These are phyloP conservation scores for Sporothrix curviconia DNA, from an alignment of 2,329 filamentous ascomycete genomes.

Conservation along the genomic window DNA sequence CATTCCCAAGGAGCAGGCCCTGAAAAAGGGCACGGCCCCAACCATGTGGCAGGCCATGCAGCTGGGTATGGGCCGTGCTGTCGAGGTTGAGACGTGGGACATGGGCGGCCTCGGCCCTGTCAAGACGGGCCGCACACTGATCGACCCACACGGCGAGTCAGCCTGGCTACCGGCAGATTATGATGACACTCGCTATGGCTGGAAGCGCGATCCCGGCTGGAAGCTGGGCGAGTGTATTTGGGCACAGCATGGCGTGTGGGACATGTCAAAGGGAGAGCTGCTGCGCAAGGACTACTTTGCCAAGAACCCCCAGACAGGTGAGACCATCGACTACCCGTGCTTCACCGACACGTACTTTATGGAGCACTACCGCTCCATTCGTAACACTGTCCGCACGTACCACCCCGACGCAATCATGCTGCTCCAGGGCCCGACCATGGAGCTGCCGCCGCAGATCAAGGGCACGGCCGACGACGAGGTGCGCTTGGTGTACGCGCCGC, in stretches of 20 bases:
- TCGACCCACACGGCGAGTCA: conserved; percentile 79
- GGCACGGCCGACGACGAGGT: conserved; percentile 83
- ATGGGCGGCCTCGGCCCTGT: conserved; percentile 91
- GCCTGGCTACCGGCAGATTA: conserved; percentile 81
- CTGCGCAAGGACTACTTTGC: conserved; percentile 83
- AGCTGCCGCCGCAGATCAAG: conserved; percentile 83
- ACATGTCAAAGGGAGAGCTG: conserved; percentile 68
- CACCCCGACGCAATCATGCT: conserved; percentile 82
- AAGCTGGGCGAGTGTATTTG: conserved; percentile 90
- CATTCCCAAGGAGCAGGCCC: conserved; percentile 78
- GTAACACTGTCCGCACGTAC: conserved; percentile 63
- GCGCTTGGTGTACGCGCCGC: conserved; percentile 84
- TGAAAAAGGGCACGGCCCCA: conserved; percentile 88
- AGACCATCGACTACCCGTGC: conserved; percentile 68
- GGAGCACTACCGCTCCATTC: conserved; percentile 72
- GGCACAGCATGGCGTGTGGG: conserved; percentile 97
- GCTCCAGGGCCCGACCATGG: conserved; percentile 84
- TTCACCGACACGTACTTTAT: conserved; percentile 93
- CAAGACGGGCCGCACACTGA: conserved; percentile 72
- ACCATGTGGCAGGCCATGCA: conserved; percentile 92
- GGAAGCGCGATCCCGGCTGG: conserved; percentile 82
- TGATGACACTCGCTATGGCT: conserved; percentile 83
- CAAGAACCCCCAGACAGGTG: conserved; percentile 67
- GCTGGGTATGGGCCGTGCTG: conserved; percentile 82
- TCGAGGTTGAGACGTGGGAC: conserved; percentile 86